Percentiles rank a stretch among this genome's conserved stretches.
Evolutionary conservation across 345 rosid species (phyloP).

Genomic region (Brassica rapa): DNA sequence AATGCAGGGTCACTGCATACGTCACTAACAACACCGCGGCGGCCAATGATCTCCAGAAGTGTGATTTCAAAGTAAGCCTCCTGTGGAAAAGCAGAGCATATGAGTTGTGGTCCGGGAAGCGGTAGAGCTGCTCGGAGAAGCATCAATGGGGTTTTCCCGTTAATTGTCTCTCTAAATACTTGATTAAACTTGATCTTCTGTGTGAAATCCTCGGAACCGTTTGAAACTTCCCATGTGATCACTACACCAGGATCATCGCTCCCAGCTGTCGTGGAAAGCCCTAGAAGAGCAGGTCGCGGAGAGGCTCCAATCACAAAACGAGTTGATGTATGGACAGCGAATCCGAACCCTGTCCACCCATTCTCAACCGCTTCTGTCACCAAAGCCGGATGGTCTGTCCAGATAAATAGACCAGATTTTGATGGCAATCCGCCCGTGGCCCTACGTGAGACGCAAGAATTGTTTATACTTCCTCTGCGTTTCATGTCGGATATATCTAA

Average conservation of each 20-base stretch:
- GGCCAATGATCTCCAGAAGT: conserved; percentile 42
- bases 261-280: conserved; percentile 54
- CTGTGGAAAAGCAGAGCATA: conserved; percentile 79
- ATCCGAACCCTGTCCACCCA: conserved; percentile 90
- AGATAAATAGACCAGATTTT: conserved; percentile 52
- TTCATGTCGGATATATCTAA: conserved; percentile 49
- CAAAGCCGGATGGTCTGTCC: conserved; percentile 79
- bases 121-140: conserved; percentile 77
- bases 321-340: conserved; percentile 43
- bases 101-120: conserved; percentile 82
- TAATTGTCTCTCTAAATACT: conserved; percentile 16
- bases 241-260: conserved; percentile 52
- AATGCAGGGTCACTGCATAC: conserved; percentile 14
- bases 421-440: conserved; percentile 32
- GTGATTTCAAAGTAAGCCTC: conserved; percentile 95
- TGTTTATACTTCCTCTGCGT: conserved; percentile 44
- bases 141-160: conserved; percentile 42
- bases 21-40: conserved; percentile 19
- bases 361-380: conserved; percentile 74
- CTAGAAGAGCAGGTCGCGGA: conserved; percentile 43
- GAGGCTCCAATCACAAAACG: conserved; percentile 46
- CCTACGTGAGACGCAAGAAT: conserved; percentile 48
- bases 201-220: conserved; percentile 71
- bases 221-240: conserved; percentile 80
- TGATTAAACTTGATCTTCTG: conserved; percentile 75